Percentiles rank a stretch among this genome's conserved stretches.
Conservation (phyloP, 2,329 filamentous ascomycete genomes). For the Colletotrichum sansevieriae region DNA sequence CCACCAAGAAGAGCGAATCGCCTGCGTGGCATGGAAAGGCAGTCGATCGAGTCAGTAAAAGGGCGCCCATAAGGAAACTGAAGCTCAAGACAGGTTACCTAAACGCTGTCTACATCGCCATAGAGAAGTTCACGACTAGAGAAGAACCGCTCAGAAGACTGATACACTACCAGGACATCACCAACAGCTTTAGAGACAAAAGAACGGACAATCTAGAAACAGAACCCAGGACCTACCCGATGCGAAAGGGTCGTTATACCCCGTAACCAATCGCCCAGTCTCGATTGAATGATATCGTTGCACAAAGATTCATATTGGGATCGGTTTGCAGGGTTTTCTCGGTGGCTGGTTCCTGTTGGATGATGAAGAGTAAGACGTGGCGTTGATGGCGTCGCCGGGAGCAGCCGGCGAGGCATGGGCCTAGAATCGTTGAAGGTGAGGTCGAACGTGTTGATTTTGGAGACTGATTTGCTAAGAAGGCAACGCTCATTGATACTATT, state of each 20-base stretch:
- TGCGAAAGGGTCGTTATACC: conserved; percentile 18
- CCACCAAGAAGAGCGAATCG: too few relatives aligned
- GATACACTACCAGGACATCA: neutral
- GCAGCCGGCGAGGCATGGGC: neutral
- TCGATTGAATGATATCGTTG: neutral
- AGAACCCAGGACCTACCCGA: conserved; percentile 16
- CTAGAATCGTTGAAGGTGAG: neutral
- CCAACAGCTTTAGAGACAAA: neutral
- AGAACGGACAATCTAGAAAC: conserved; percentile 10
- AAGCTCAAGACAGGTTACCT: too few relatives aligned
- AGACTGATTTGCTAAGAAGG: neutral
- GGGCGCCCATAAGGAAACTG: too few relatives aligned
- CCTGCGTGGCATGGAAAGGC: too few relatives aligned
- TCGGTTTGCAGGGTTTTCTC: neutral
- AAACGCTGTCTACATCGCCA: too few relatives aligned
- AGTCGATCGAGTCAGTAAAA: too few relatives aligned
- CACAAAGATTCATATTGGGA: neutral
- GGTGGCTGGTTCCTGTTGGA: neutral
- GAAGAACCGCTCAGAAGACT: too few relatives aligned
- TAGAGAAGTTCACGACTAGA: too few relatives aligned
- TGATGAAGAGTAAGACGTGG: conserved; percentile 2
- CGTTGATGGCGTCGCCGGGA: conserved; percentile 8
- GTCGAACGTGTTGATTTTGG: conserved; percentile 2
- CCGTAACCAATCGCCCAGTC: conserved; percentile 16
- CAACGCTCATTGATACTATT: neutral